Base-by-base conservation (phyloP, 805 yeast species). In the Nakazawaea wyomingensis region DNA sequence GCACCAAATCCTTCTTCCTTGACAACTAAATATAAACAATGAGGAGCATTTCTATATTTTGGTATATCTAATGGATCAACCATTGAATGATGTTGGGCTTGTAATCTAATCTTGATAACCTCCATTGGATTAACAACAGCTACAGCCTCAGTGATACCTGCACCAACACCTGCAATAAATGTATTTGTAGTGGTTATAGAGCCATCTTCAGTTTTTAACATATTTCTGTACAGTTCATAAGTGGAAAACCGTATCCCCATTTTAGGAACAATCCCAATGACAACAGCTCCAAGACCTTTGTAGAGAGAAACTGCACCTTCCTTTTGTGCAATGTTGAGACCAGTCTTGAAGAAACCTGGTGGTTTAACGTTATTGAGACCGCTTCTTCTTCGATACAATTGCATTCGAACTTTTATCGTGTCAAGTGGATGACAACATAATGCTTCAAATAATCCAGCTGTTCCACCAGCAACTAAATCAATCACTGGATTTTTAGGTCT, bases 401-500 rank as follows among this genome's bases (percentile, higher is more conserved):
- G 98, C 98, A 91, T 91, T 60, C 98, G 80, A 49, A 91, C 99
- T 66, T 91, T 91, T 61, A 91, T 86, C 32, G 99, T 91, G 62
- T 91, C 99, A 54, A 91, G 75, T n/a, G 98, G 98, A 64, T 91
- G 99, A 63, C 99, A 91, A 62, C 91, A 81, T 50, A 93, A 72
- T n/a, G 98, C 99, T 71, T 91, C 99, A 60, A 90, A 87, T 48
- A 91, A 71, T 46, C 99, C 99, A 11, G 99, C 99, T 6, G 91
- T 80, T 56, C 99, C 99, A 54, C 99, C 99, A 27, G 97, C 93
- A 38, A 87, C 71, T 52, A 85, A 71, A 56, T 84, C 89, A 44
- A 82, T 73, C 10, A 80, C 76, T 19, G 82, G 54, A 41, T 65
- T 66, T 44, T 64, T 66, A 2, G 26, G 27, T 33, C 54, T 52